Evolutionary conservation across 169 alveolate genomes (phyloP), one percentile per base, ranked within the genome.

Genomic region (Blepharisma undulans): DNA sequence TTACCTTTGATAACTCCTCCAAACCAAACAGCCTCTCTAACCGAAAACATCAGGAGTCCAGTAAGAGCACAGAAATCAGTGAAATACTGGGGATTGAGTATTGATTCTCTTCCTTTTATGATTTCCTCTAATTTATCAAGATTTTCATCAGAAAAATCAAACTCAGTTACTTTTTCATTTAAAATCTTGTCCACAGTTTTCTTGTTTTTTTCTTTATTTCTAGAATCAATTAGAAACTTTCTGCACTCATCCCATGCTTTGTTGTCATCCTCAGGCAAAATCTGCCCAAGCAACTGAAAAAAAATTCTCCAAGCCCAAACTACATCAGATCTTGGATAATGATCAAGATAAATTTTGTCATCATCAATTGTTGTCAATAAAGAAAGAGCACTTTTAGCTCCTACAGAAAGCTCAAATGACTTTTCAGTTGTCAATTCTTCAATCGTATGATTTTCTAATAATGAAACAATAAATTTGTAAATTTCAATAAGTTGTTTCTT

Each of bases 1-100:
- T 82, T 82, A 0, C 89, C 89, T 59, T 82, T 82, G 1, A 60
- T 60, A 4, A n/a, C 89, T 59, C 89, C 89, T 22, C 78, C 89
- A 59, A 18, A 82, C 29, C 32, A n/a, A 22, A n/a, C 78, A 82
- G 89, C 89, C 60, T 82, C 89, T 30, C 89, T 82, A 21, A 82
- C 12, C n/a, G 78, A 29, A 60, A 82, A 82, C 78, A 60, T 60
- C 8, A 82, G 76, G 16, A 82, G 76, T 0, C 89, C 89, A 7
- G 89, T 48, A 21, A 82, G 29, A 48, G 89, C 32, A 36, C 89
- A 82, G n/a, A 82, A 59, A 27, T 21, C 76, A 36, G 89, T 82
- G n/a, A 34, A 82, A 60, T 82, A 82, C 76, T 60, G 89, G 16
- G 89, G 89, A 22, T 32, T 22, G 8, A 82, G 29, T 4, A n/a